Conservation (phyloP, 1,139 yeast species). For the Yamadazyma diospyri region DNA sequence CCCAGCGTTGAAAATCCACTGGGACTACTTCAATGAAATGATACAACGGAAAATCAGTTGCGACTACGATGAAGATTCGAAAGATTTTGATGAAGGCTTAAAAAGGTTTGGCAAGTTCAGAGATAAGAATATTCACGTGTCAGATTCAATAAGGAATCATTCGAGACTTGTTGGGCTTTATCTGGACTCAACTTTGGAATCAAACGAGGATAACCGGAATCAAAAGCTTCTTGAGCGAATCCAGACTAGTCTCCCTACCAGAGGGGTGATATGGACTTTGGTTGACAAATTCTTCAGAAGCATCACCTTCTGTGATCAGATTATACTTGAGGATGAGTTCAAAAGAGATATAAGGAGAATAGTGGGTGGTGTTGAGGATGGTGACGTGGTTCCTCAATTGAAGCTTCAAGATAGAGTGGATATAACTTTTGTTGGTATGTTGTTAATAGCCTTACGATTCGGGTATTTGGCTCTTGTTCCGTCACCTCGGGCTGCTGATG, state of each 20-base stretch:
- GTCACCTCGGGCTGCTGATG: slow-evolving; percentile 25
- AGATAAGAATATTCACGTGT: background rate
- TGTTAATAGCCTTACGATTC: slow-evolving; percentile 25
- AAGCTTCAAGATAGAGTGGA: slow-evolving; percentile 23
- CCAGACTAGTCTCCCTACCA: slow-evolving; percentile 39
- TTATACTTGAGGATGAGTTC: slow-evolving; percentile 38
- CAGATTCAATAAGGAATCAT: slow-evolving; percentile 3
- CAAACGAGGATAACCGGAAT: background rate
- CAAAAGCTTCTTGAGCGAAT: slow-evolving; percentile 25
- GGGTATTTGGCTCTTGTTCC: slow-evolving; percentile 29
- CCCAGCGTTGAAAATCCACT: slow-evolving; percentile 6
- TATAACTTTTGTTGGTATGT: slow-evolving; percentile 28
- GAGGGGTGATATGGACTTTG: slow-evolving; percentile 42
- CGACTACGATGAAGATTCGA: background rate
- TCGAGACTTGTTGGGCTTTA: slow-evolving; percentile 5
- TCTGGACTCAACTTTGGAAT: background rate
- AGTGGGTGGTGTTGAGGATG: slow-evolving; percentile 19
- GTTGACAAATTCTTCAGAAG: slow-evolving; percentile 40
- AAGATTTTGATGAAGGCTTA: slow-evolving; percentile 3
- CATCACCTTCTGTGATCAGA: slow-evolving; percentile 45
- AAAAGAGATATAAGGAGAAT: slow-evolving; percentile 18
- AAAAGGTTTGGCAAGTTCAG: slow-evolving; percentile 6
- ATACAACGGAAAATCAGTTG: background rate
- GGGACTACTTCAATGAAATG: slow-evolving; percentile 1
- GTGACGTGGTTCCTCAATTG: slow-evolving; percentile 14